Evolutionary conservation across 208 protist species (phyloP), one percentile per base, ranked within the genome.

Genomic region (Novymonas esmeraldas): DNA sequence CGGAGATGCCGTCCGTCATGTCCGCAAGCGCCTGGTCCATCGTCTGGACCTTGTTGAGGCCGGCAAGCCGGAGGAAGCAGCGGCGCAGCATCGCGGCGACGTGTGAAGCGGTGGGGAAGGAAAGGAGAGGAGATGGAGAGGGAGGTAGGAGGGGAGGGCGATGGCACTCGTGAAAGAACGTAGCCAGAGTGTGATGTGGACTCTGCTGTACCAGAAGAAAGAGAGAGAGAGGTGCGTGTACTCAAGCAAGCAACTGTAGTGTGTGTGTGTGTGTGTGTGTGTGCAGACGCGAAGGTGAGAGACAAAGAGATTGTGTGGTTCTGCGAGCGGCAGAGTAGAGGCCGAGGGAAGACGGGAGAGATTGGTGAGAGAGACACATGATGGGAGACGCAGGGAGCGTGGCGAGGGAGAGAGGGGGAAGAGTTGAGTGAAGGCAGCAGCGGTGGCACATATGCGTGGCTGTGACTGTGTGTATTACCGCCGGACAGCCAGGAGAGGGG

Each of bases 41-140:
- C 9, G 85, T 46, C 58, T 85, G 52, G 36, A 93, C 85, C 81
- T 97, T 97, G 80, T 92, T 76, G 39, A 89, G 74, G 56, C 75
- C 79, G 4, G 44, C 46, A 20, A 78, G 56, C 42, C 64, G 73
- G 50, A 64, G 76, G 56, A 84, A 80, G 33, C 55, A 89, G 50
- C 84, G 83, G 48, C 87, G 85, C 24, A 90, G 49, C 88, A 94
- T 94, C 0, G n/a, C 81, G 26, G 29, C 13, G 18, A 22, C 5
- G 3, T n/a, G 59, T 69, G 60, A 49, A 54, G 7, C 18, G 51
- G 51, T 41, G n/a, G 34, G 34, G 56, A 50, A 50, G 16, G 24
- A 39, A 22, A n/a, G n/a, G n/a, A 39, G 41, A 42, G 46, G 59
- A 73, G 60, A 49, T 54, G 7, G 26, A 56, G 51, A 51, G n/a